These are phyloP conservation scores for Nymphaea colorata DNA, from an alignment of 164 flowering plant species.

Conservation along the genomic window DNA sequence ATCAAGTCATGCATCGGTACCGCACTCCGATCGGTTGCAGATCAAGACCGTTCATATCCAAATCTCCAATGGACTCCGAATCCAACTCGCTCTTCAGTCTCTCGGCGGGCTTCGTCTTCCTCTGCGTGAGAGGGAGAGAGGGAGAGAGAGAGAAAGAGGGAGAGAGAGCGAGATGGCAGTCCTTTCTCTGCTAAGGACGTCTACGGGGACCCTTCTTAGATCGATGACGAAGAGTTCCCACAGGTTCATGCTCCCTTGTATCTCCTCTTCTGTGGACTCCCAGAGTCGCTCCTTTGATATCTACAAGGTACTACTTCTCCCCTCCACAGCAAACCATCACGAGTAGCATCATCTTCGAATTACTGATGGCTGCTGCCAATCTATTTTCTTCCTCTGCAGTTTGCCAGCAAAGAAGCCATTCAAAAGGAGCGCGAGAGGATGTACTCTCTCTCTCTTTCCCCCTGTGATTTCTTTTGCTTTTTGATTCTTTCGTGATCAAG, in stretches of 20 bases:
- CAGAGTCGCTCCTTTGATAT: slow-evolving; percentile 59
- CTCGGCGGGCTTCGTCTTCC: too few relatives aligned
- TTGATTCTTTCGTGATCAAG: neutral
- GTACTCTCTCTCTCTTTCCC: slow-evolving; percentile 21
- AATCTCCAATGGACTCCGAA: too few relatives aligned
- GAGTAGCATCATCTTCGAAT: neutral
- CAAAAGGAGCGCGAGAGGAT: slow-evolving; percentile 82
- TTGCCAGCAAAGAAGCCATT: slow-evolving; percentile 56
- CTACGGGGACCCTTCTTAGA: neutral
- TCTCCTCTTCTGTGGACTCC: slow-evolving; percentile 14
- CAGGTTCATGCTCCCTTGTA: neutral
- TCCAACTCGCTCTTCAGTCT: too few relatives aligned
- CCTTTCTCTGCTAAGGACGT: neutral
- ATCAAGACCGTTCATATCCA: too few relatives aligned
- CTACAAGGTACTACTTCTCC: slow-evolving; percentile 37
- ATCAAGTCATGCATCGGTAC: too few relatives aligned
- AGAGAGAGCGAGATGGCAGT: neutral
- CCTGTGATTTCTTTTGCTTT: neutral
- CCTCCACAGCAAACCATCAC: neutral
- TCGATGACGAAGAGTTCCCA: neutral
- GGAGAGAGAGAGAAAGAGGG: too few relatives aligned
- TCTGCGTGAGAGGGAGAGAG: too few relatives aligned
- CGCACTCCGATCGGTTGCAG: too few relatives aligned
- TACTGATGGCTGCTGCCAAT: neutral
- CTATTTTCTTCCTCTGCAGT: slow-evolving; percentile 20